phyloP scores from a whole-genome alignment of 768 basidiomycete genomes.

The Mycena leptocephala region DNA sequence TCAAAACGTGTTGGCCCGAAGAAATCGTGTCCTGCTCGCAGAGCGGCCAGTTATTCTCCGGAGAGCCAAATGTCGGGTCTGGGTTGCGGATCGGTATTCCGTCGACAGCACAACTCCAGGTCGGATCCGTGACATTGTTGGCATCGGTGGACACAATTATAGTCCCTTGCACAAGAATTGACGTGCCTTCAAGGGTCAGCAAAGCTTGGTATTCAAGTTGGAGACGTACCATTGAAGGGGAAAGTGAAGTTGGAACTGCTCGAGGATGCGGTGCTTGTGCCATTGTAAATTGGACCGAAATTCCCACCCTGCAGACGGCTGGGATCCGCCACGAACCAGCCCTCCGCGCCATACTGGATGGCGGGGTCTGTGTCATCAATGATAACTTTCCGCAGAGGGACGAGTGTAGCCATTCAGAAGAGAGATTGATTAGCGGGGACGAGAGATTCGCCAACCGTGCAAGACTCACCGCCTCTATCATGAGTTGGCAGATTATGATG shows the following conservation, averaged over 20 bases:
- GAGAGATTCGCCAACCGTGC: no score
- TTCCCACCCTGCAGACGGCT: background rate
- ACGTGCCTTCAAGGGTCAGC: no score
- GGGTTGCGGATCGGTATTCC: constrained; percentile 8
- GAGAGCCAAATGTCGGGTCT: background rate
- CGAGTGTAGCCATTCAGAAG: background rate
- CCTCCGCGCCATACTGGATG: background rate
- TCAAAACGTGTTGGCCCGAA: background rate
- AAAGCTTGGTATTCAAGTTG: no score
- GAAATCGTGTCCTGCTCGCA: background rate
- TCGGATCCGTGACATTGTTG: no score
- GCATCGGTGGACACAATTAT: constrained; percentile 25
- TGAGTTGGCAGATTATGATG: no score
- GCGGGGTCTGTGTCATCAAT: background rate
- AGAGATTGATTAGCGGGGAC: no score
- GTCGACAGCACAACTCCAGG: constrained; percentile 49
- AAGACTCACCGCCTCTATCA: no score
- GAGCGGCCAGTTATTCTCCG: background rate
- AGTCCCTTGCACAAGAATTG: constrained; percentile 42
- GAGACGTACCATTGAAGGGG: constrained; percentile 22
- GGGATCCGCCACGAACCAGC: background rate
- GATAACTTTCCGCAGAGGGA: background rate
- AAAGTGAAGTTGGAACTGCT: background rate
- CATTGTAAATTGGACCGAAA: background rate
- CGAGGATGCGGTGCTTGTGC: background rate